Evolutionary conservation across 169 alveolate species (phyloP), one percentile per base, ranked within the genome.

Genomic region (Plasmodium relictum): DNA sequence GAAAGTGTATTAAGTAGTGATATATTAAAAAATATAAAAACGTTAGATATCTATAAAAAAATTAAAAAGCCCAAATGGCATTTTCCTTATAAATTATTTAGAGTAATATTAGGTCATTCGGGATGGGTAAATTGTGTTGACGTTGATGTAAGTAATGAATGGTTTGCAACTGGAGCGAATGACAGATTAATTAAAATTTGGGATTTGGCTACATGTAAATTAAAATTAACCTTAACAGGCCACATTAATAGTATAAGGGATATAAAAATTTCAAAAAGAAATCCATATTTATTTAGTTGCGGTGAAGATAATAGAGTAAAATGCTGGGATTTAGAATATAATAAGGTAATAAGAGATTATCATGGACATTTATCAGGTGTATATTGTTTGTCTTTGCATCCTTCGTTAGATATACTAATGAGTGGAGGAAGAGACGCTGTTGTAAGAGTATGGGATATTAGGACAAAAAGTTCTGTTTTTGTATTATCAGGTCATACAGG

Each of bases 281-380:
- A 98, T 88, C 99, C 99, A 9, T 99, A 98, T 94, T 93, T 99
- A 69, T 99, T 99, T 97, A 97, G 99, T 70, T 98, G 99, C 74
- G 99, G 99, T 12, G 99, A 98, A 93, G 99, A 98, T 92, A 98
- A 98, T 93, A 95, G 98, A 50, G 98, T 98, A 50, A 97, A 96
- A 90, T 98, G 99, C 88, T 98, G 99, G 99, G 99, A 99, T 90
- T 94, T 98, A 71, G 99, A 99, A 94, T 98, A 97, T 80, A 99
- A 99, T 93, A 97, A 98, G 92, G 98, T 98, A 69, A 96, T 99
- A 41, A 95, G 99, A 72, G 98, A 98, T 91, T 98, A 98, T 92
- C 99, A 98, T 91, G 99, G 99, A 9, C 99, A 99, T 91, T 93
- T 98, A 22, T 94, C 97, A 9, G 99, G 99, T 20, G 98, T 99